These are phyloP conservation scores for Trichosporon coremiiforme DNA, from an alignment of 1,284 basidiomycete genomes.

Conservation along the genomic window DNA sequence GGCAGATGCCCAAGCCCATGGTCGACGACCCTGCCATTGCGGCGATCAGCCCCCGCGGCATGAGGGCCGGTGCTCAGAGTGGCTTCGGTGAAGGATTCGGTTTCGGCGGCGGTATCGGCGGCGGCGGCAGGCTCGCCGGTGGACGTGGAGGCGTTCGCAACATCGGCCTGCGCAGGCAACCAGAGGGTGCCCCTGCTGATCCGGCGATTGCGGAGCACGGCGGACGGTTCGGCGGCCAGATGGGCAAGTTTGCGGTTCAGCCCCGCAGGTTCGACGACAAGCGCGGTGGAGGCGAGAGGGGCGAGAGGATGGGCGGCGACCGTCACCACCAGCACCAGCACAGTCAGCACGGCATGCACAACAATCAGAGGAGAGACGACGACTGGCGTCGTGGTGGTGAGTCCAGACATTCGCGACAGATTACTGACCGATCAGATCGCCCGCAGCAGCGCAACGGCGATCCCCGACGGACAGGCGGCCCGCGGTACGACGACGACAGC, in stretches of 20 bases:
- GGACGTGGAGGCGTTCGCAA: constrained; percentile 14
- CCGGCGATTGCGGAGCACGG: constrained; percentile 33
- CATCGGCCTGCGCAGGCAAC: constrained; percentile 24
- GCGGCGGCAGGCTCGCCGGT: constrained; percentile 33
- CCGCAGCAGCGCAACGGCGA: constrained; percentile 31
- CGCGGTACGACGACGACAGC: constrained; percentile 39
- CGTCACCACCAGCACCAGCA: constrained; percentile 27
- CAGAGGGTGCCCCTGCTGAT: constrained; percentile 27
- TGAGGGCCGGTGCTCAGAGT: constrained; percentile 31
- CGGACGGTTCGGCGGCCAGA: constrained; percentile 34
- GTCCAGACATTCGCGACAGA: neutral
- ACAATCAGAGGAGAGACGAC: constrained; percentile 25
- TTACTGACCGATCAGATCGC: neutral
- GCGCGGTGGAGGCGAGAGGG: constrained; percentile 27
- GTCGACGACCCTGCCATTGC: constrained; percentile 52
- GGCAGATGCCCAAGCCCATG: constrained; percentile 9
- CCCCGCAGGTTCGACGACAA: constrained; percentile 15
- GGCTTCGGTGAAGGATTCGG: constrained; percentile 54
- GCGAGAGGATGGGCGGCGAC: constrained; percentile 38
- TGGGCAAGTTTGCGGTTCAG: constrained; percentile 46
- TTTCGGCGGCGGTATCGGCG: constrained; percentile 52
- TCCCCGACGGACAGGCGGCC: constrained; percentile 23
- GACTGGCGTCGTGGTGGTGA: constrained; percentile 34
- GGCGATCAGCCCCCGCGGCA: constrained; percentile 37
- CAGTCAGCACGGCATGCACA: constrained; percentile 16